Conservation (phyloP, 2,329 filamentous ascomycete species). For the Hymenoscyphus infarciens region DNA sequence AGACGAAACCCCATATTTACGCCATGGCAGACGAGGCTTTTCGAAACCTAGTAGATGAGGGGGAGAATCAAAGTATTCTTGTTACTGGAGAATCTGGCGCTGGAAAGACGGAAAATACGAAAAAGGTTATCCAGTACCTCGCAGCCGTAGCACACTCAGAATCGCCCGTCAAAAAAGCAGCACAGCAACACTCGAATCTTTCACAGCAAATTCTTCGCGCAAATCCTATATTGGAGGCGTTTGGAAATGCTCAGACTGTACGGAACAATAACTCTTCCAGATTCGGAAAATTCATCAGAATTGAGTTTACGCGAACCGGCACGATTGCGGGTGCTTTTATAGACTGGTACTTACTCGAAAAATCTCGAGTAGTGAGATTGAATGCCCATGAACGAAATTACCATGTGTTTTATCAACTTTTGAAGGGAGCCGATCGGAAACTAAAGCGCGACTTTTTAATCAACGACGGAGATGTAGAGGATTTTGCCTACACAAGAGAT, state of each 20-base stretch:
- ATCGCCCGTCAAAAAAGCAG: conserved; percentile 59
- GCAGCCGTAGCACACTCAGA: conserved; percentile 90
- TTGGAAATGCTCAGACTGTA: conserved; percentile 96
- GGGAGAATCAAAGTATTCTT: conserved; percentile 93
- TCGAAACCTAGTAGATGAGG: conserved; percentile 90
- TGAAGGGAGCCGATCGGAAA: conserved; percentile 73
- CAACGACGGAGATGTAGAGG: conserved; percentile 69
- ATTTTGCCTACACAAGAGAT: conserved; percentile 87
- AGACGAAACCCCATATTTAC: conserved; percentile 95
- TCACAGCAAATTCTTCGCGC: conserved; percentile 95
- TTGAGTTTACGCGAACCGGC: conserved; percentile 84
- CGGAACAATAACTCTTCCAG: conserved; percentile 97
- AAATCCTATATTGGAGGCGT: conserved; percentile 95
- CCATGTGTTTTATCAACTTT: conserved; percentile 93
- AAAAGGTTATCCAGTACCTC: conserved; percentile 98
- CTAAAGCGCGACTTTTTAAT: conserved; percentile 77
- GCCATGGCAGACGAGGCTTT: conserved; percentile 97
- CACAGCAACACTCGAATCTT: conserved; percentile 71
- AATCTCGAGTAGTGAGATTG: conserved; percentile 91
- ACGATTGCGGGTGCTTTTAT: conserved; percentile 95
- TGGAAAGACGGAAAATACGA: conserved; percentile 98
- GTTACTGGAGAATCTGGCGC: conserved; percentile 98
- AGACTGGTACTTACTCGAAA: conserved; percentile 97
- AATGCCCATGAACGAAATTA: conserved; percentile 91
- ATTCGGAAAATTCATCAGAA: conserved; percentile 98